Evolutionary conservation across 140 eudicot genomes (phyloP), one percentile per base, ranked within the genome.

Genomic region (Flaveria floridana): DNA sequence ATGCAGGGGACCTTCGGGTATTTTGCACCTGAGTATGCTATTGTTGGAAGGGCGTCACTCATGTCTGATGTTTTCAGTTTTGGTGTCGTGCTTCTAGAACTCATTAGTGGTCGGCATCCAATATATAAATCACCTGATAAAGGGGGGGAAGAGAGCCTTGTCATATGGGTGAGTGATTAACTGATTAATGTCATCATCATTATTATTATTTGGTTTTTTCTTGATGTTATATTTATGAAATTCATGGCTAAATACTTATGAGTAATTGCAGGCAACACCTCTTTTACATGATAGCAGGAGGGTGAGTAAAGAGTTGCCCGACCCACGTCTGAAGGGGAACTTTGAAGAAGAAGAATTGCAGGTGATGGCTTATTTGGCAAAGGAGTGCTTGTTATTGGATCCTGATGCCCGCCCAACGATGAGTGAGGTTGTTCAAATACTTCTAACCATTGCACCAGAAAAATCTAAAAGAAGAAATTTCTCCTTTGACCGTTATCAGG

Each of bases 1-100:
- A 88, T 94, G 93, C 96, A 94, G 76, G 99, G 99, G 46, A 94
- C 97, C 13, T 94, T 94, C 65, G 97, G 99, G 56, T 90, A 94
- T 85, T 90, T 94, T 84, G 99, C 99, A 30, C 99, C 99, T 1
- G 99, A 94, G 68, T 90, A 88, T 58, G 97, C 97, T 23, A 88
- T 90, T 74, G 85, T 94, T 56, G 99, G 97, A 50, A 79, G 88
- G 76, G 91, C 96, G 20, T 90, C 99, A 34, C 83, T 83, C 12
- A 94, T 88, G 84, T 90, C 99, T 1, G 99, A 94, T 82, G 97
- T 94, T 70, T 94, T 94, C 84, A 90, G 99, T 81, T 93, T 93
- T 68, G 99, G 99, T 53, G 97, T 94, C 16, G 99, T 94, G 81
- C 91, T 94, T 79, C 96, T 94, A 65, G 99, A 94, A 75, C 85